Percentiles rank a stretch among this genome's conserved stretches.
These are phyloP conservation scores for Gossypium raimondii DNA, from an alignment of 345 rosid genomes.

Conservation along the genomic window DNA sequence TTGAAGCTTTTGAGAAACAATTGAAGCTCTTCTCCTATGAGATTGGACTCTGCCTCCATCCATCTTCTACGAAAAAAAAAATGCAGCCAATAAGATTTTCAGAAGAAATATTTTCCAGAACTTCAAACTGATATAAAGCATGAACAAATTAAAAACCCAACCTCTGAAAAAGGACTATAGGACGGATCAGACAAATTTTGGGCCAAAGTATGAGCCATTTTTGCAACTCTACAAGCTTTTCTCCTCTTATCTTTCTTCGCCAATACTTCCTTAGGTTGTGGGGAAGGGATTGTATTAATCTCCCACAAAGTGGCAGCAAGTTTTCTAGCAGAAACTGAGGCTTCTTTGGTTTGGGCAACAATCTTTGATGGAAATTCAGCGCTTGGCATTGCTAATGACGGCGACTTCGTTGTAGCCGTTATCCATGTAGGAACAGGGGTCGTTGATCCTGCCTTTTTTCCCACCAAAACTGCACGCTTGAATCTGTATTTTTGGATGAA, in stretches of 20 bases:
- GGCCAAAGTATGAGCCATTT: slow-evolving; percentile 27
- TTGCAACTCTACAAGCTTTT: slow-evolving; percentile 25
- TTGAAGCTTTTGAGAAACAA: slow-evolving; percentile 36
- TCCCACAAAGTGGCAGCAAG: slow-evolving; percentile 92
- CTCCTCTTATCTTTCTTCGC: slow-evolving; percentile 38
- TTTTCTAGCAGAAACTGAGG: slow-evolving; percentile 68
- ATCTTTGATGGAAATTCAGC: slow-evolving; percentile 29
- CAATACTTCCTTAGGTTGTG: slow-evolving; percentile 23
- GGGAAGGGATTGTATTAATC: slow-evolving; percentile 53
- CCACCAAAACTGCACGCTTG: slow-evolving; percentile 72
- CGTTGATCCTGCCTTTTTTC: slow-evolving; percentile 55
- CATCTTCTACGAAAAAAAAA: slow-evolving; percentile 32
- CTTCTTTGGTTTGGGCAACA: slow-evolving; percentile 29
- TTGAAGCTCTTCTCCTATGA: slow-evolving; percentile 39
- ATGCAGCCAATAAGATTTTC: not conserved
- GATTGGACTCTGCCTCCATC: slow-evolving; percentile 32
- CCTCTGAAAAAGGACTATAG: slow-evolving; percentile 54
- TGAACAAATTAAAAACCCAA: slow-evolving; percentile 13
- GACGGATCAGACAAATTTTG: slow-evolving; percentile 53
- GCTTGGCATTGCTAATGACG: slow-evolving; percentile 30
- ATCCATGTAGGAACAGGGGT: slow-evolving; percentile 76
- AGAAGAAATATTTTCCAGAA: not conserved
- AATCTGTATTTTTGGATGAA: slow-evolving; percentile 59
- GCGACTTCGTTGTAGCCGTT: slow-evolving; percentile 38
- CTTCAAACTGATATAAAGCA: slow-evolving; percentile 7